Base-by-base conservation (phyloP, 2,329 filamentous ascomycete species). In the Fusarium sarcochroum region DNA sequence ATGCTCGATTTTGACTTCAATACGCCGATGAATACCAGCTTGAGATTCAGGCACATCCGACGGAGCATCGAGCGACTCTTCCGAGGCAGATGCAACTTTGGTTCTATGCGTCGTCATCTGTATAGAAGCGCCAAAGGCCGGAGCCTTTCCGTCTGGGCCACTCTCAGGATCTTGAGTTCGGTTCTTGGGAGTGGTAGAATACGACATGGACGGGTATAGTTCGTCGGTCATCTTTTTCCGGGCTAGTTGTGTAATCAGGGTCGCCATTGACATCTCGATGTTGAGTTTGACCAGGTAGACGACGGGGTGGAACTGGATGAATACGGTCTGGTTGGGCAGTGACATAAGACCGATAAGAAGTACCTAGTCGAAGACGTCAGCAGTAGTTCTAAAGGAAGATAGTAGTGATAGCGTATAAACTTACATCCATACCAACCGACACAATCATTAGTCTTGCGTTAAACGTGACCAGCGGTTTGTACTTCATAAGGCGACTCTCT, bases 241-340 rank as follows among this genome's bases (percentile, higher is more conserved):
- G 2, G 75, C 75, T 8, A 82, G 70, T 20, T 78, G 79, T 20
- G 76, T 81, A 69, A 86, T 86, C 37, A 86, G 80, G 25, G 81
- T 80, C 35, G 84, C 83, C 83, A 86, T 85, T n/a, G 80, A 81
- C 79, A 86, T 81, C 70, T 86, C 84, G 66, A 86, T 86, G 68
- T 86, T 83, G 38, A 86, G 80, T 62, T 86, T 86, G 58, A 85
- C 82, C 44, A 85, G 78, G 70, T 85, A 86, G 6, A 82, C 82
- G 6, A 86, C 77, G 0, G 84, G 84, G 54, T 86, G 83, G 71
- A 86, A 85, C 66, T 85, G 83, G 35, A 85, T 81, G 63, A 83
- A 77, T 9, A 79, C 75, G 15, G 70, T 61, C 61, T 76, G 75
- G 48, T 79, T 78, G 1, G 73, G 72, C 1, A 78, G 59, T 8